These are phyloP conservation scores for Gleditsia sinensis DNA, from an alignment of 306 rosid genomes.

Conservation along the genomic window DNA sequence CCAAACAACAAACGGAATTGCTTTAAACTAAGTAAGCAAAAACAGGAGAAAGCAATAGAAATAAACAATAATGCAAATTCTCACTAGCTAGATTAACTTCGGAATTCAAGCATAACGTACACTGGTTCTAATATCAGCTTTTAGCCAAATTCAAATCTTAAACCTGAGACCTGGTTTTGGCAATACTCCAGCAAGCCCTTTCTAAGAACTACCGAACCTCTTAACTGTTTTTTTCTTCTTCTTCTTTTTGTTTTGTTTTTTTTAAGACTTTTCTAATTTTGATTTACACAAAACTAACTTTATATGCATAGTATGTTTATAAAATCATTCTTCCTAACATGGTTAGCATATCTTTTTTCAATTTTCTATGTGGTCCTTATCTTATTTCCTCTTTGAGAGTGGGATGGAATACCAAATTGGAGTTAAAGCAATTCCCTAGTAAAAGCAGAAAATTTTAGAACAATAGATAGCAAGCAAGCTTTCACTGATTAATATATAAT, in stretches of 20 bases:
- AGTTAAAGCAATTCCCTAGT: constrained; percentile 16
- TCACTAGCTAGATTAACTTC: neutral
- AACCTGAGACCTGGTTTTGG: neutral
- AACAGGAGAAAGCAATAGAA: constrained; percentile 2
- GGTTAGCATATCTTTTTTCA: neutral
- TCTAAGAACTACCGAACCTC: neutral
- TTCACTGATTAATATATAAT: constrained; percentile 13
- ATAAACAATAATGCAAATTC: constrained; percentile 8
- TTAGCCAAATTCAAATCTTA: constrained; percentile 19
- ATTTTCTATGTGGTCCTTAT: constrained; percentile 5
- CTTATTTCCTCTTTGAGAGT: constrained; percentile 2
- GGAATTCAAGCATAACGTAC: neutral
- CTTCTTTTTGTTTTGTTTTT: neutral
- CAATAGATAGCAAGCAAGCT: neutral
- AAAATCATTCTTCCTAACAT: constrained; percentile 19
- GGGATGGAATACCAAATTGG: neutral
- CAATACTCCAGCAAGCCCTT: neutral
- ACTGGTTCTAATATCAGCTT: neutral
- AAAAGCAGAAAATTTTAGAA: neutral
- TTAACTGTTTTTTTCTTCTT: neutral
- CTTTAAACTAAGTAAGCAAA: neutral
- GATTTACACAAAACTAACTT: neutral
- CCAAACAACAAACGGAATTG: neutral
- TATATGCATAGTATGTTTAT: neutral
- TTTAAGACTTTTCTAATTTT: neutral